Conservation (phyloP, 2,329 filamentous ascomycete genomes). For the Colletotrichum ledebouriae region DNA sequence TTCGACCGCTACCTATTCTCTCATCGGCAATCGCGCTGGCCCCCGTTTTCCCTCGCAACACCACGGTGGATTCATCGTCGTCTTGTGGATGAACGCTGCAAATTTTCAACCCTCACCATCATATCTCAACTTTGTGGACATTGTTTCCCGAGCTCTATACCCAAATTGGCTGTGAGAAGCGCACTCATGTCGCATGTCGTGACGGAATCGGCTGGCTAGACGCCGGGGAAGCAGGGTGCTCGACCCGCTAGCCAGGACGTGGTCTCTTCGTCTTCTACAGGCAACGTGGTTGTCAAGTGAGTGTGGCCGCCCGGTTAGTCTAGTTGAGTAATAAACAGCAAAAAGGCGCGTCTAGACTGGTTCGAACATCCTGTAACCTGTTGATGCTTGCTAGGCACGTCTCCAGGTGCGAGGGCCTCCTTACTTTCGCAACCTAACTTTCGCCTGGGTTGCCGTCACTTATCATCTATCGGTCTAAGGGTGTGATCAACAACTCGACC, state of each 20-base stretch:
- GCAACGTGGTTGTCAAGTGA: slow-evolving; percentile 29
- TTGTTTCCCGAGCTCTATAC: slow-evolving; percentile 12
- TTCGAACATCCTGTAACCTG: neutral
- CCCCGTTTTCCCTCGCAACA: slow-evolving; percentile 13
- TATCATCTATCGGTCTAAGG: slow-evolving; percentile 36
- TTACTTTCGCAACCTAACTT: slow-evolving; percentile 30
- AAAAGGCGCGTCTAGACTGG: slow-evolving; percentile 32
- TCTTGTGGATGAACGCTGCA: slow-evolving; percentile 18
- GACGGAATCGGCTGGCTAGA: slow-evolving; percentile 37
- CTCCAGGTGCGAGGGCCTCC: slow-evolving; percentile 9
- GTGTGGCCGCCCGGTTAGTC: neutral
- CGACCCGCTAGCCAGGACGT: slow-evolving; percentile 37
- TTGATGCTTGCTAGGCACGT: slow-evolving; percentile 4
- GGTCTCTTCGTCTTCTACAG: slow-evolving; percentile 32
- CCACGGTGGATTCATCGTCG: slow-evolving; percentile 6
- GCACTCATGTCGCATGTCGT: slow-evolving; percentile 27
- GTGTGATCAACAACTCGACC: no score
- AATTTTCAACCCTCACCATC: slow-evolving; percentile 30
- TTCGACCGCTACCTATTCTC: neutral
- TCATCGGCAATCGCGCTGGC: slow-evolving; percentile 30
- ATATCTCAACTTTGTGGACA: slow-evolving; percentile 36
- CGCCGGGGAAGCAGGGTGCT: slow-evolving; percentile 40
- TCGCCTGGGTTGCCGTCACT: slow-evolving; percentile 24
- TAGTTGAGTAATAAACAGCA: slow-evolving; percentile 33
- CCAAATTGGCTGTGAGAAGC: slow-evolving; percentile 31